phyloP scores from a whole-genome alignment of 768 basidiomycete genomes.

The Pulveroboletus sp. region DNA sequence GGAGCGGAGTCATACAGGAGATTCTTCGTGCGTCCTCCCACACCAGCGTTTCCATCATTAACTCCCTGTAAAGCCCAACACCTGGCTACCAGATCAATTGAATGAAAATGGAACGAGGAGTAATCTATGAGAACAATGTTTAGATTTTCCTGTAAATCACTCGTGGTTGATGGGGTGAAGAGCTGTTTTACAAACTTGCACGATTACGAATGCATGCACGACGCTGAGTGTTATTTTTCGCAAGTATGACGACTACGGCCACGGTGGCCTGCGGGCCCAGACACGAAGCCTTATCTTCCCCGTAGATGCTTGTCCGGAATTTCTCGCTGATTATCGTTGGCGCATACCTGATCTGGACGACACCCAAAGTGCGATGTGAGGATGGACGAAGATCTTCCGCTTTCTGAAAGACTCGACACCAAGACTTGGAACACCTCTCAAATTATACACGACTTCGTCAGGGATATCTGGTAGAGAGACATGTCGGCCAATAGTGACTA shows the following conservation, averaged over 20 bases:
- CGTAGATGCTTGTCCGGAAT: neutral
- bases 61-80: conserved; percentile 7
- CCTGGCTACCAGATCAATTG: conserved; percentile 20
- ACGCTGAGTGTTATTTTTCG: no score
- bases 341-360: neutral
- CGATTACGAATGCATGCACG: neutral
- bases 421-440: no score
- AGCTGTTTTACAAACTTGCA: neutral
- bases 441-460: no score
- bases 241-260: no score
- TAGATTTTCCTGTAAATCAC: neutral
- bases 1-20: conserved; percentile 23
- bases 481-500: no score
- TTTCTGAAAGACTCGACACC: no score
- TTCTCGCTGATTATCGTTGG: neutral
- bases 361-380: neutral
- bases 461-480: no score
- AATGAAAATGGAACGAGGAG: neutral
- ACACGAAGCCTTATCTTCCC: neutral
- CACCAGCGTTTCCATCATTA: neutral
- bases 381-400: neutral
- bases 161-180: neutral
- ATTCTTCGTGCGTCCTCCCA: conserved; percentile 21
- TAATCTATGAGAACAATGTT: neutral
- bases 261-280: no score